Percentiles rank a stretch among this genome's conserved stretches.
These are phyloP conservation scores for Obba rivulosa DNA, from an alignment of 768 basidiomycete genomes.

Conservation along the genomic window DNA sequence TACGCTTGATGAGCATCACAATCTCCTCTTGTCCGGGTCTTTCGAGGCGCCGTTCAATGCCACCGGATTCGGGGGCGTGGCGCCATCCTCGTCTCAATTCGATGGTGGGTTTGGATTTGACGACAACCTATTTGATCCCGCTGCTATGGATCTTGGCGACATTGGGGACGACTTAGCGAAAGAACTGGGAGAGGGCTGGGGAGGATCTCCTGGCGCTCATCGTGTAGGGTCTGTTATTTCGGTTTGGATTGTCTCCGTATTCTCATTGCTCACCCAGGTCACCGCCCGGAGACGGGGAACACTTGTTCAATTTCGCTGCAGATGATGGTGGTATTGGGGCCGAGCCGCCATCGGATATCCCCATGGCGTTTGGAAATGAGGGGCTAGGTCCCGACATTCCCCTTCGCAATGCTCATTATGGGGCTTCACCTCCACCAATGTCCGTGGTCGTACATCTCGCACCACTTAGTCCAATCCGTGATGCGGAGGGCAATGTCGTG, in stretches of 20 bases:
- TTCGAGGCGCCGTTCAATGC: slow-evolving; percentile 57
- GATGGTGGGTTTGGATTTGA: slow-evolving; percentile 38
- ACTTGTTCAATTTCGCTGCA: too few species aligned
- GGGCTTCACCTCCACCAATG: too few species aligned
- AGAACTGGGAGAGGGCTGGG: slow-evolving; percentile 74
- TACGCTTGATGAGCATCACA: slow-evolving; percentile 68
- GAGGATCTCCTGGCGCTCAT: slow-evolving; percentile 15
- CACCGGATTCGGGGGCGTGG: slow-evolving; percentile 26
- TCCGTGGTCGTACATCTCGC: slow-evolving; percentile 18
- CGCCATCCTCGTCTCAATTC: slow-evolving; percentile 51
- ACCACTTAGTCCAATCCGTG: slow-evolving; percentile 14
- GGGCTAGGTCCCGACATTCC: too few species aligned
- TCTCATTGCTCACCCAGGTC: too few species aligned
- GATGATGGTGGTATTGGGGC: too few species aligned
- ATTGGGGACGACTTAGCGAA: slow-evolving; percentile 71
- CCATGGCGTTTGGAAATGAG: too few species aligned
- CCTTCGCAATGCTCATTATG: too few species aligned
- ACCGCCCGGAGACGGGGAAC: too few species aligned
- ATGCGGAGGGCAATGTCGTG: slow-evolving; percentile 2
- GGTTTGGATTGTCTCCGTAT: too few species aligned
- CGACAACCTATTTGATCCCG: slow-evolving; percentile 50
- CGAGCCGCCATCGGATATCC: too few species aligned
- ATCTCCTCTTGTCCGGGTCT: slow-evolving; percentile 60
- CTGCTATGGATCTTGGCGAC: slow-evolving; percentile 51
- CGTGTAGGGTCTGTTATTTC: too few species aligned